Conservation (phyloP, 2,329 filamentous ascomycete genomes). For the Trichoderma lentiforme region DNA sequence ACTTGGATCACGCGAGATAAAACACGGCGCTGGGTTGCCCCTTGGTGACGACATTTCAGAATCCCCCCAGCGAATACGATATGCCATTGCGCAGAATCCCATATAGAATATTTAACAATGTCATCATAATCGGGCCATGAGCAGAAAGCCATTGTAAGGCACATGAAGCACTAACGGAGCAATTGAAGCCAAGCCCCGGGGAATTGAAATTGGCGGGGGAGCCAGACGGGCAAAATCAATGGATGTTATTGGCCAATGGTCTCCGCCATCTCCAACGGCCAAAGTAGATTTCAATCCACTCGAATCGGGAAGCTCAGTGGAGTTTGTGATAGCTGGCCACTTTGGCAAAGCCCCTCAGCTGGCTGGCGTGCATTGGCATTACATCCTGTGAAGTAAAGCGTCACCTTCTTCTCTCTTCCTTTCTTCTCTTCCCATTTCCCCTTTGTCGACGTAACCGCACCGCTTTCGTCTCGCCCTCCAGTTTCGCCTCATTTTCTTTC, state of each 20-base stretch:
- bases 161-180: neutral
- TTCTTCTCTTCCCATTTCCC: neutral
- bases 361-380: neutral
- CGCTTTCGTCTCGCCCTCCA: neutral
- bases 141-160: neutral
- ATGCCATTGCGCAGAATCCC: neutral
- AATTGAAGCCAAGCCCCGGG: neutral
- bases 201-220: neutral
- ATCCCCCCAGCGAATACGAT: neutral
- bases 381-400: neutral
- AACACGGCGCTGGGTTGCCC: neutral
- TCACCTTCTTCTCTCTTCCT: neutral
- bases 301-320: conserved; percentile 14
- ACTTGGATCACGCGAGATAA: conserved; percentile 1
- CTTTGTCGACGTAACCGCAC: neutral
- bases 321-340: conserved; percentile 13
- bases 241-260: conserved; percentile 12
- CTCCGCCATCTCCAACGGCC: neutral
- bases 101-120: neutral
- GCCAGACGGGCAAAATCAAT: neutral
- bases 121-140: conserved; percentile 13
- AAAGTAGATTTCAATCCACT: neutral
- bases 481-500: neutral
- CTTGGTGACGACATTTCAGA: conserved; percentile 10
- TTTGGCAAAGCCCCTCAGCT: conserved; percentile 4